Conservation (phyloP, 2,329 filamentous ascomycete species). For the Juglanconis juglandina region DNA sequence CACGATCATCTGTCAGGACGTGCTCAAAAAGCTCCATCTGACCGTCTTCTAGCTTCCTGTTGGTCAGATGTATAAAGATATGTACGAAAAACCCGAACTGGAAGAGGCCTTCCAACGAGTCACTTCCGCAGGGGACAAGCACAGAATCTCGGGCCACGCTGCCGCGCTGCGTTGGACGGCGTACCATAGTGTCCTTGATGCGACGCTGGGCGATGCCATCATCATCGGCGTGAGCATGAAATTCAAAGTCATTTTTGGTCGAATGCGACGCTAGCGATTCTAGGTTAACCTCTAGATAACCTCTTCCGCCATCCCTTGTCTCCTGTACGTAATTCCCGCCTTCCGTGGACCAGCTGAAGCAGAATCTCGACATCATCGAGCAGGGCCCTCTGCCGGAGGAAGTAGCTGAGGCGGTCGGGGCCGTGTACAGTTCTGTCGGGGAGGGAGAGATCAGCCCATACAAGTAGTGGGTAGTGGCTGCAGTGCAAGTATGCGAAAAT, state of each 20-base stretch:
- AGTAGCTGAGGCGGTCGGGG: constrained; percentile 17
- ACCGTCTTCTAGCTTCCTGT: not conserved
- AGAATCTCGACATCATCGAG: constrained; percentile 33
- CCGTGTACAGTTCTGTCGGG: not conserved
- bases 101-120: constrained; percentile 26
- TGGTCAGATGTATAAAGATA: constrained; percentile 24
- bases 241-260: too few species aligned
- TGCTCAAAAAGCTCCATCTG: not conserved
- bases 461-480: not conserved
- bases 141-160: constrained; percentile 36
- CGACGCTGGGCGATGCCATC: constrained; percentile 31
- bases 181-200: constrained; percentile 32
- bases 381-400: constrained; percentile 38
- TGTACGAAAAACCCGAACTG: constrained; percentile 29
- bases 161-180: constrained; percentile 40
- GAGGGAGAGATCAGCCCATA: not conserved
- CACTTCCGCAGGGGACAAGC: constrained; percentile 25
- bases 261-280: too few species aligned
- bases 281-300: too few species aligned
- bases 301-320: too few species aligned
- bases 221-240: constrained; percentile 36
- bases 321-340: too few species aligned
- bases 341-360: constrained; percentile 31
- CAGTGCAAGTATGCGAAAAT: too few species aligned
- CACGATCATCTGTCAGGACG: not conserved